Evolutionary conservation across 1,284 basidiomycete genomes (phyloP), one percentile per base, ranked within the genome.

Genomic region (Malassezia furfur): DNA sequence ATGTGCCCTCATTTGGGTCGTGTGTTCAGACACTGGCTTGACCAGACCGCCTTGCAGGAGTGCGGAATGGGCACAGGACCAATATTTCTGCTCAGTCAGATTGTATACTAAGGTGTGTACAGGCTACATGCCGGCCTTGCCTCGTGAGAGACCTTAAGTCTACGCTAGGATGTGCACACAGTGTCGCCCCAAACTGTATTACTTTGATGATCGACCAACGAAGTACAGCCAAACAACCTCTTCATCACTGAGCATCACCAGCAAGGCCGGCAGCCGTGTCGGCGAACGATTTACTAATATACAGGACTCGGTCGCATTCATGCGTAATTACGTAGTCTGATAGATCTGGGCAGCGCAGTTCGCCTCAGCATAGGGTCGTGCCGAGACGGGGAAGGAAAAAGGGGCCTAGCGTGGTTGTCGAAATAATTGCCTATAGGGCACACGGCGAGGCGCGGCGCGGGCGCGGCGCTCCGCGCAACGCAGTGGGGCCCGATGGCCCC

Each of bases 281-380:
- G 10, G 5, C 6, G 32, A 34, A 15, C 11, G 36, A 37, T 3
- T 37, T 37, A 17, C 36, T 37, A 37, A 37, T 17, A 37, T 17
- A 82, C 86, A 85, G 68, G 85, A 83, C 7, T 3, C 7, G 25
- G 25, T 4, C 25, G 25, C 25, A 28, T 28, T 3, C 25, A 7
- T 28, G 25, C 25, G 25, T 7, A 28, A 28, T 28, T 34, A 34
- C 32, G 32, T 34, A 34, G 32, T 8, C 25, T 28, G 25, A 28
- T 28, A 28, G 25, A 28, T 28, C 25, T 28, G 25, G 25, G 25
- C 25, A 7, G 25, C 25, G 25, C 25, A 28, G 25, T 28, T 28
- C 25, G 25, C 25, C 25, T 28, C 25, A 28, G 25, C 25, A 28
- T n/a, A n/a, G n/a, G n/a, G n/a, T n/a, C n/a, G n/a, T n/a, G n/a